These are phyloP conservation scores for Metschnikowia hibisci DNA, from an alignment of 805 yeast genomes.

Conservation along the genomic window DNA sequence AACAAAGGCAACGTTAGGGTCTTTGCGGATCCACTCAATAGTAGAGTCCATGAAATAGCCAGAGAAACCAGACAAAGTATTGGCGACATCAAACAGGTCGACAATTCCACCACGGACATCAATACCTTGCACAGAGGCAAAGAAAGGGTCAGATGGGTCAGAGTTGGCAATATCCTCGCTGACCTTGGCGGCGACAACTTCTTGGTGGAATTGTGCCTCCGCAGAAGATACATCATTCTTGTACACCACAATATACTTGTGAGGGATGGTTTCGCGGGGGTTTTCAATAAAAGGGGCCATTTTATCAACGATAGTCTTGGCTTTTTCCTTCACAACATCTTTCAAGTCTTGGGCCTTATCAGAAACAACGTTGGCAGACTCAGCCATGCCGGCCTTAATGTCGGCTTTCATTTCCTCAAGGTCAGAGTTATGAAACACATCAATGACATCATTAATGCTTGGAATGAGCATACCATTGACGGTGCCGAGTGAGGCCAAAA, in stretches of 20 bases:
- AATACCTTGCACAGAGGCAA: slow-evolving; percentile 11
- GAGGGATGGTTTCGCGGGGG: slow-evolving; percentile 46
- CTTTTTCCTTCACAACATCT: slow-evolving; percentile 5
- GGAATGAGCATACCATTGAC: slow-evolving; percentile 57
- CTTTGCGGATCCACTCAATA: slow-evolving; percentile 66
- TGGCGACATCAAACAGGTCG: slow-evolving; percentile 52
- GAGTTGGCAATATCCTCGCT: slow-evolving; percentile 34
- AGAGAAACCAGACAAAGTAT: slow-evolving; percentile 68
- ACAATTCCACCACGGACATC: slow-evolving; percentile 14
- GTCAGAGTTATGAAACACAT: slow-evolving; percentile 26
- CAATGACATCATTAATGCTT: slow-evolving; percentile 38
- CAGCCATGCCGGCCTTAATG: slow-evolving; percentile 10
- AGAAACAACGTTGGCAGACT: slow-evolving; percentile 8
- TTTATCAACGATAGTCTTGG: slow-evolving; percentile 7
- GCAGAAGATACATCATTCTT: slow-evolving; percentile 57
- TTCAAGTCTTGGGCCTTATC: slow-evolving; percentile 11
- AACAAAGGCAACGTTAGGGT: slow-evolving; percentile 60
- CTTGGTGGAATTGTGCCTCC: slow-evolving; percentile 60
- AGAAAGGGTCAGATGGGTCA: slow-evolving; percentile 20
- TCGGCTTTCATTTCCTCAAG: slow-evolving; percentile 16
- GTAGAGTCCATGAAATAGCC: slow-evolving; percentile 79
- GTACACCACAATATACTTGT: slow-evolving; percentile 83
- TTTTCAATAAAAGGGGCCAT: slow-evolving; percentile 17
- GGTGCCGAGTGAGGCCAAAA: slow-evolving; percentile 39
- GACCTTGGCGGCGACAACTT: slow-evolving; percentile 53